A percentile compares a stretch with the other conserved stretches of the same genome.
Evolutionary conservation across 1,139 yeast species (phyloP).

Genomic region (Trichomonascaceae sp.): DNA sequence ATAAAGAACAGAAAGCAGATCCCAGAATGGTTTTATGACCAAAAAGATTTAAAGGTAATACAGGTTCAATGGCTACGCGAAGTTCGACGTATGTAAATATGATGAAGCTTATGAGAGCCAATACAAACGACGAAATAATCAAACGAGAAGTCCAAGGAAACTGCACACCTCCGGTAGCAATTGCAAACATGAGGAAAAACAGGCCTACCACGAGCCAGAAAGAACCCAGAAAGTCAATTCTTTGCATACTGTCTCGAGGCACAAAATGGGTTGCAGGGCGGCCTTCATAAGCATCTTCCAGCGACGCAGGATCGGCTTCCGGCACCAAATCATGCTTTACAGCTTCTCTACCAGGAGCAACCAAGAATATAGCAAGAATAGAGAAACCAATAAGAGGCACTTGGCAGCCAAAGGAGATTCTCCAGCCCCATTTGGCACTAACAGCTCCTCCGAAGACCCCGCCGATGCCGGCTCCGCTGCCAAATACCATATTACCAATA

Average conservation of each 20-base stretch:
- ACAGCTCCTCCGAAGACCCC: conserved; percentile 67
- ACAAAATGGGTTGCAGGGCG: conserved; percentile 7
- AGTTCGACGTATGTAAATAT: conserved; percentile 45
- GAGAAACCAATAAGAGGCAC: conserved; percentile 59
- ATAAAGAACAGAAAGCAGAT: conserved; percentile 63
- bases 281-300: conserved; percentile 15
- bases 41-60: conserved; percentile 54
- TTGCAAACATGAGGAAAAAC: conserved; percentile 50
- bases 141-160: conserved; percentile 37
- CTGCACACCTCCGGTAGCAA: conserved; percentile 62
- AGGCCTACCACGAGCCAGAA: conserved; percentile 51
- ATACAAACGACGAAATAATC: conserved; percentile 32
- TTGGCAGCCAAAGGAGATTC: conserved; percentile 55
- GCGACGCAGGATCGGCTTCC: conserved; percentile 9
- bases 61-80: conserved; percentile 57
- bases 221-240: conserved; percentile 74
- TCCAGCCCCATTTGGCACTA: conserved; percentile 75
- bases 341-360: conserved; percentile 13
- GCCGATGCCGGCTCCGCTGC: conserved; percentile 66
- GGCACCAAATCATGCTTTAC: conserved; percentile 8
- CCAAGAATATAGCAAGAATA: conserved; percentile 32
- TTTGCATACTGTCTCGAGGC: conserved; percentile 12
- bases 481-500: conserved; percentile 56
- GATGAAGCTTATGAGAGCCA: conserved; percentile 27
- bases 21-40: conserved; percentile 54